Conservation (phyloP, 2,329 filamentous ascomycete genomes). For the Pseudogymnoascus sp. region DNA sequence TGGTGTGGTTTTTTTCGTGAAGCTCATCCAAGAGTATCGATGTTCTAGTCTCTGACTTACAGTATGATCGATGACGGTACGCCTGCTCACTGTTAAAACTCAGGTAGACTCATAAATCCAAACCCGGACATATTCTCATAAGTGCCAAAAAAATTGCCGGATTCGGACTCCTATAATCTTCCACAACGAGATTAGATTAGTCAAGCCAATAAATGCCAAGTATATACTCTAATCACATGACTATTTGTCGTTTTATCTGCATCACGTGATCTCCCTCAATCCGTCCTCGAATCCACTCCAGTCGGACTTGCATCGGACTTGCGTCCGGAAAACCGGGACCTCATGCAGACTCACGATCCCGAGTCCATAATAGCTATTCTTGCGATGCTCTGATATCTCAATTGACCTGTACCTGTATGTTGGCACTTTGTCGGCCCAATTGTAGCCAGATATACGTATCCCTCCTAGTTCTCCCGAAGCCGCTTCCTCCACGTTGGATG, state of each 20-base stretch:
- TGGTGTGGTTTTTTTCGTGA: neutral
- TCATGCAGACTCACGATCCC: constrained; percentile 3
- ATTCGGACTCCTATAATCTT: neutral
- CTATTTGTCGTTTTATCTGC: neutral
- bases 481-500: constrained; percentile 3
- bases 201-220: neutral
- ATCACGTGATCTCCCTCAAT: neutral
- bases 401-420: neutral
- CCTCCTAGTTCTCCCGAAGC: constrained; percentile 7
- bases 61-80: no score
- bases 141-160: neutral
- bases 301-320: constrained; percentile 5
- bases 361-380: neutral
- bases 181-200: neutral
- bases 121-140: neutral
- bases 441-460: constrained; percentile 6
- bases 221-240: neutral
- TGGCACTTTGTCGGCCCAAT: neutral
- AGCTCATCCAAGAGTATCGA: neutral
- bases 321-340: constrained; percentile 3
- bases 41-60: neutral
- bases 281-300: constrained; percentile 7
- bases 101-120: neutral
- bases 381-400: neutral
- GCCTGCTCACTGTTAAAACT: neutral